Evolutionary conservation across 2,329 filamentous ascomycete species (phyloP), one percentile per base, ranked within the genome.

Genomic region (Paecilomyces dactylethromorphus): DNA sequence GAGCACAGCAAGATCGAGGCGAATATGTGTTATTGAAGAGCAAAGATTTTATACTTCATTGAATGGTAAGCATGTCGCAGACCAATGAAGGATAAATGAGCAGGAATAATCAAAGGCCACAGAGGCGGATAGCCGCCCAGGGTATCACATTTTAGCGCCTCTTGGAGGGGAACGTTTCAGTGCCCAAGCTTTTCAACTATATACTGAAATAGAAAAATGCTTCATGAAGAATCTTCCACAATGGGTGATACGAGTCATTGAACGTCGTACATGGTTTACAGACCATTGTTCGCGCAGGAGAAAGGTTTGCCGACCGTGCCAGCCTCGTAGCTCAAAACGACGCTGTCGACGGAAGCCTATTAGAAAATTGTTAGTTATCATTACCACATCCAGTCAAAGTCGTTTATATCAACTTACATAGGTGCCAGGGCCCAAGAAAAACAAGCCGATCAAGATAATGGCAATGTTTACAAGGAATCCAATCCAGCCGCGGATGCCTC

Each of bases 401-500:
- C 24, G 54, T 21, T 45, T 2, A 29, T 56, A 26, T 56, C 18
- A 21, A 72, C 78, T 76, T 64, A 79, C 77, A 66, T 96, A 96
- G 2, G 92, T 97, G 39, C 92, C 92, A 0, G 82, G 89, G 0
- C 82, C 87, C 54, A 97, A 75, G 78, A 96, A 95, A 65, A 92
- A 85, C n/a, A 95, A 56, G 0, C 92, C 92, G 18, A 89, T 84
- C 1, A 82, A 29, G 59, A 94, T 92, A 60, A 96, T 84, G 62
- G 85, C 65, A 15, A 91, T 69, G 68, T 96, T 97, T 56, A 94
- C 72, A 0, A 75, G 62, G 32, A 74, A 70, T 4, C 76, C 76
- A 39, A 74, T 32, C 76, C 74, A 79, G 51, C 77, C 77, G 6
- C 72, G 69, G 56, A 77, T 66, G 6, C 75, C 76, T n/a, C 76